Conservation (phyloP, 192 early-diverging fungal species). For the Cladochytrium replicatum region DNA sequence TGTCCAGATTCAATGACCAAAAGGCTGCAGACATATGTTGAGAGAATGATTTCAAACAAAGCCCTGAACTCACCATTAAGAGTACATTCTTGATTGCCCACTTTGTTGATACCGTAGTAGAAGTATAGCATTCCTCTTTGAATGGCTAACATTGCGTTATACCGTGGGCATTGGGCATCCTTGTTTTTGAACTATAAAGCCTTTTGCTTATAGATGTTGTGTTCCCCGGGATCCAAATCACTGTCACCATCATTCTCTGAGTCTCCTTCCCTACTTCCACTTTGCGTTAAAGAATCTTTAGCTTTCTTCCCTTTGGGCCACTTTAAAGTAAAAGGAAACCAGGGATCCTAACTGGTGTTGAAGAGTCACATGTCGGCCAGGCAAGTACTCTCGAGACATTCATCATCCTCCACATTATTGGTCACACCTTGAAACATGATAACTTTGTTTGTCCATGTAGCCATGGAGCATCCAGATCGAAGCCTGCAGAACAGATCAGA, state of each 20-base stretch:
- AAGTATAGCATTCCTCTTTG: constrained; percentile 43
- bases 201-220: too few relatives aligned
- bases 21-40: too few relatives aligned
- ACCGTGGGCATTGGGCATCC: constrained; percentile 47
- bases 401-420: constrained; percentile 55
- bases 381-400: constrained; percentile 47
- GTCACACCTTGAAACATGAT: constrained; percentile 54
- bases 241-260: constrained; percentile 18
- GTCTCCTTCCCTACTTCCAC: constrained; percentile 12
- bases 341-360: constrained; percentile 47
- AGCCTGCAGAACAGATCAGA: too few relatives aligned
- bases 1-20: constrained; percentile 57
- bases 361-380: constrained; percentile 52
- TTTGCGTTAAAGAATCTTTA: constrained; percentile 15
- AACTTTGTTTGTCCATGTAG: too few relatives aligned
- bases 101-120: too few relatives aligned
- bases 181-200: neutral
- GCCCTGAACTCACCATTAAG: too few relatives aligned
- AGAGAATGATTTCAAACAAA: too few relatives aligned
- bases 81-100: too few relatives aligned
- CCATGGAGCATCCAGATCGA: too few relatives aligned
- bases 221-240: too few relatives aligned
- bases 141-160: constrained; percentile 58
- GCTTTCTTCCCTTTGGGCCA: constrained; percentile 23
- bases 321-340: constrained; percentile 47